phyloP scores from a whole-genome alignment of 1,139 yeast species.

The Suhomyces panamericanus region DNA sequence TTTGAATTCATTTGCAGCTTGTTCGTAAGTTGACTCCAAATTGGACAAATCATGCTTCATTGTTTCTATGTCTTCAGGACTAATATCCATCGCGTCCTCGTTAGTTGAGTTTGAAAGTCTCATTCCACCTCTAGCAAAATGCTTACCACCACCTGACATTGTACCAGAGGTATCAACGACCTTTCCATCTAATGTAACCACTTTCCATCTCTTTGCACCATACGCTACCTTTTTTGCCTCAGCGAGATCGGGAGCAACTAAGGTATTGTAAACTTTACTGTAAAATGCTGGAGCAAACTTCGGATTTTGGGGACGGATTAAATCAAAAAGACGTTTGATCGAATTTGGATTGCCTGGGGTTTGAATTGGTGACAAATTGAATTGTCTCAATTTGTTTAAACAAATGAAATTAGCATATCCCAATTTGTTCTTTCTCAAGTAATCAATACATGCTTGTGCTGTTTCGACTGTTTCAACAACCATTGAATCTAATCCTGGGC shows the following conservation, averaged over 20 bases:
- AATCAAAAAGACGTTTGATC: conserved; percentile 81
- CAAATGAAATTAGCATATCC: conserved; percentile 92
- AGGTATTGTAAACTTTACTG: conserved; percentile 80
- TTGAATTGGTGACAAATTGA: conserved; percentile 57
- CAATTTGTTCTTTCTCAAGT: conserved; percentile 75
- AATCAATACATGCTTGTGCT: conserved; percentile 89
- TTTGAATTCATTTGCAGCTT: conserved; percentile 52
- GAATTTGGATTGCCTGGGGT: conserved; percentile 69
- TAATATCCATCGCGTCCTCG: conserved; percentile 24
- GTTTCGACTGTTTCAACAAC: conserved; percentile 94
- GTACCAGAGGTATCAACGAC: conserved; percentile 95
- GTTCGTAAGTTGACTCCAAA: conserved; percentile 57
- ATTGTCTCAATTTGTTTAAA: conserved; percentile 68
- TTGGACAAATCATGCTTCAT: conserved; percentile 54
- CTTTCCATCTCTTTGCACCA: conserved; percentile 78
- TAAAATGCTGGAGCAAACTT: conserved; percentile 87
- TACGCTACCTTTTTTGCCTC: conserved; percentile 90
- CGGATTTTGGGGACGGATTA: conserved; percentile 65
- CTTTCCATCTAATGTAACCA: conserved; percentile 91
- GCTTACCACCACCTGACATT: conserved; percentile 93
- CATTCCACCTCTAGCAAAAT: conserved; percentile 67
- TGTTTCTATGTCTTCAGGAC: conserved; percentile 61
- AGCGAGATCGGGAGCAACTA: conserved; percentile 75
- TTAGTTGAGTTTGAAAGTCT: conserved; percentile 32
- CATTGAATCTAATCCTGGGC: conserved; percentile 86